These are phyloP conservation scores for Myriosclerotinia scirpicola DNA, from an alignment of 2,329 filamentous ascomycete genomes.

Conservation along the genomic window DNA sequence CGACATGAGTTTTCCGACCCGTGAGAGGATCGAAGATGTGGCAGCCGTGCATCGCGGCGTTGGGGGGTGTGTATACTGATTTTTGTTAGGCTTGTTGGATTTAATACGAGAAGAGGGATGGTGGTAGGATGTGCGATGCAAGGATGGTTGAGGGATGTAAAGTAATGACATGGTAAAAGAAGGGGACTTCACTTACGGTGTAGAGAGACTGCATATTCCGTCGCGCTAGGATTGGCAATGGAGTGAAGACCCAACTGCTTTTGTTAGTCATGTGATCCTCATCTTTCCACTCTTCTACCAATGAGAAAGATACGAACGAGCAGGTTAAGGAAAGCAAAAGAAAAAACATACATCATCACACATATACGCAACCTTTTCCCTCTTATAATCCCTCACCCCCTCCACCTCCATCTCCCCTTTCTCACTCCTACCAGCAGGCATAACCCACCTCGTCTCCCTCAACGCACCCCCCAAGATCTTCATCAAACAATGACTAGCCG, in stretches of 20 bases:
- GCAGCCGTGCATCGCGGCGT: conserved; percentile 80
- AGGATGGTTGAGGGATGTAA: background rate
- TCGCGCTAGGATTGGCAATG: conserved; percentile 70
- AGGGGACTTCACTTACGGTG: conserved; percentile 50
- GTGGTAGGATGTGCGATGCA: too few species aligned
- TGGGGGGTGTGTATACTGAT: conserved; percentile 81
- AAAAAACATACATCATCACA: conserved; percentile 59
- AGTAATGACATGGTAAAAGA: too few species aligned
- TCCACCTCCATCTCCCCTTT: conserved; percentile 29
- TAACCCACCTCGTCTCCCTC: conserved; percentile 71
- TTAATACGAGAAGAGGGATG: background rate
- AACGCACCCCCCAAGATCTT: conserved; percentile 78
- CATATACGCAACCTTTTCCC: conserved; percentile 86
- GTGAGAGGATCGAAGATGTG: conserved; percentile 76
- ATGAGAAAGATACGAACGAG: background rate
- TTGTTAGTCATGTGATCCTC: conserved; percentile 1
- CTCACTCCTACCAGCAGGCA: conserved; percentile 39
- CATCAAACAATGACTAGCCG: conserved; percentile 90
- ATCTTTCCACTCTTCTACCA: background rate
- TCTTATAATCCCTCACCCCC: conserved; percentile 60
- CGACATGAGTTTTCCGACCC: conserved; percentile 69
- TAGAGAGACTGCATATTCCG: conserved; percentile 78
- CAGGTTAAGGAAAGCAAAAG: background rate
- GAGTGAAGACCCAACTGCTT: conserved; percentile 72
- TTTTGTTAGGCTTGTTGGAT: background rate